phyloP scores from a whole-genome alignment of 441 rosid genomes.

The Pelargonium cotyledonis region DNA sequence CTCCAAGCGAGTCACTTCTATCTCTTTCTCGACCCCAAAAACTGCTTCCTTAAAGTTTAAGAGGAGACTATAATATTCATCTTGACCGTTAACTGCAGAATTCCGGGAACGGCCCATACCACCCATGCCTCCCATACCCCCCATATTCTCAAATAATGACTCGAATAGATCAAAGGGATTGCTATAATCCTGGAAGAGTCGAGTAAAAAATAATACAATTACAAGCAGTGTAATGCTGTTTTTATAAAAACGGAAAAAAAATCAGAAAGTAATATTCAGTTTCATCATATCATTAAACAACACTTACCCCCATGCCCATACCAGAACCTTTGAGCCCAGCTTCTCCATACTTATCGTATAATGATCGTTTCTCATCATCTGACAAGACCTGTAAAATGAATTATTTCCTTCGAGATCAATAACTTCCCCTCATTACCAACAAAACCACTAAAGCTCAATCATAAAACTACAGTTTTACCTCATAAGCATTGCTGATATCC shows the following conservation, averaged over 20 bases:
- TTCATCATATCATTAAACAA: slow-evolving; percentile 5
- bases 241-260: not conserved
- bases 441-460: slow-evolving; percentile 7
- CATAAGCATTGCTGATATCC: slow-evolving; percentile 96
- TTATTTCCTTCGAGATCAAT: slow-evolving; percentile 9
- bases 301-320: slow-evolving; percentile 94
- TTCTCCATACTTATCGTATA: slow-evolving; percentile 89
- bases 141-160: slow-evolving; percentile 79
- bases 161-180: slow-evolving; percentile 94
- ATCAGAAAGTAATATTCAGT: not conserved
- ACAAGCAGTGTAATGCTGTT: not conserved
- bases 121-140: slow-evolving; percentile 73
- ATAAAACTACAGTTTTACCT: slow-evolving; percentile 42
- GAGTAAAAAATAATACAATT: slow-evolving; percentile 12
- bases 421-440: slow-evolving; percentile 1
- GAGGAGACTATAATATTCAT: slow-evolving; percentile 71
- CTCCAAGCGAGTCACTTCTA: slow-evolving; percentile 87
- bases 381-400: slow-evolving; percentile 62
- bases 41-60: slow-evolving; percentile 88
- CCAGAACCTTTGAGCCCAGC: slow-evolving; percentile 96
- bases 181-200: slow-evolving; percentile 67
- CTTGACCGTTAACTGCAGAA: slow-evolving; percentile 83
- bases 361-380: slow-evolving; percentile 87
- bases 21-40: slow-evolving; percentile 88
- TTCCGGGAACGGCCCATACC: slow-evolving; percentile 64